Conservation (phyloP, 2,329 filamentous ascomycete genomes). For the Pseudogymnoascus sp. region DNA sequence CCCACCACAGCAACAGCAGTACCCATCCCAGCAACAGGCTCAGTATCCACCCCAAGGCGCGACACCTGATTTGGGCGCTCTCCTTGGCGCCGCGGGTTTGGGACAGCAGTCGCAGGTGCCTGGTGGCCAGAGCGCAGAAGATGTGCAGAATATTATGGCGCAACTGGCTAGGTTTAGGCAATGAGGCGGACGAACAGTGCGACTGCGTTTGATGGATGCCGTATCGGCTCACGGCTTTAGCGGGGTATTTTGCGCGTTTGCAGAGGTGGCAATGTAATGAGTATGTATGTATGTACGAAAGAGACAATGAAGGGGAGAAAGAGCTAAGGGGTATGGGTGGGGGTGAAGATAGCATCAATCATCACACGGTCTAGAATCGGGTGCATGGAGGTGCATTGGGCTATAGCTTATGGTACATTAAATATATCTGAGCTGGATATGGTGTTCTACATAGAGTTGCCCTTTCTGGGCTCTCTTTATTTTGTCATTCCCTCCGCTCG, state of each 20-base stretch:
- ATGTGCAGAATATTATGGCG: conserved; percentile 68
- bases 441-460: not conserved
- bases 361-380: not conserved
- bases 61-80: conserved; percentile 22
- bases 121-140: conserved; percentile 37
- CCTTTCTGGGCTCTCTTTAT: not conserved
- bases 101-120: conserved; percentile 18
- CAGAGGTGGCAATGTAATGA: not conserved
- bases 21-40: conserved; percentile 27
- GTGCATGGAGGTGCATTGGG: not conserved
- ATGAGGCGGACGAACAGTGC: conserved; percentile 23
- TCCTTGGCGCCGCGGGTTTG: conserved; percentile 19
- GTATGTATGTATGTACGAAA: conserved; percentile 10
- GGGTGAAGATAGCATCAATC: not conserved
- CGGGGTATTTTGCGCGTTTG: not conserved
- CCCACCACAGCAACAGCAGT: conserved; percentile 21
- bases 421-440: conserved; percentile 3
- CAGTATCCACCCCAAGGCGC: conserved; percentile 21
- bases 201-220: not conserved
- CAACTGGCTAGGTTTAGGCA: conserved; percentile 60
- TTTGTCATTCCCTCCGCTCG: not conserved
- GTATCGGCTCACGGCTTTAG: not conserved
- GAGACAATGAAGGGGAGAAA: conserved; percentile 10
- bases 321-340: not conserved
- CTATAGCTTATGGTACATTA: not conserved